These are phyloP conservation scores for Powellomyces hirtus DNA, from an alignment of 192 early-diverging fungal species.

Conservation along the genomic window DNA sequence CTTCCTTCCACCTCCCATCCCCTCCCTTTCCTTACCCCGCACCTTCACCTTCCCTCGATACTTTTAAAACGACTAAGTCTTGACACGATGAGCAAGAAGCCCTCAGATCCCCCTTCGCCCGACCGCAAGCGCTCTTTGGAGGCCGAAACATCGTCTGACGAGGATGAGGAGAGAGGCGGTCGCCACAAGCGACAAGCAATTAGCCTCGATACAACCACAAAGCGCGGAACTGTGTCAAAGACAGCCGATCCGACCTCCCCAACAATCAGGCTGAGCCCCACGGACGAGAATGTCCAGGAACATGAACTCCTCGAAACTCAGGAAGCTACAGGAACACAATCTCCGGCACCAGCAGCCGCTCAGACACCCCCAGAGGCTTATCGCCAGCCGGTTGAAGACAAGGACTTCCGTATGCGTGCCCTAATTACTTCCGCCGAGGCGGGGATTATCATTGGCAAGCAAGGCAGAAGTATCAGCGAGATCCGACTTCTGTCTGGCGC, in stretches of 20 bases:
- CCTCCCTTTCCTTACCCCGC: not conserved
- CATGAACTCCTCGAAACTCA: too few species aligned
- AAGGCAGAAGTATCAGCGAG: conserved; percentile 86
- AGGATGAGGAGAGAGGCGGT: conserved; percentile 24
- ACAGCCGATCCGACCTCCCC: not conserved
- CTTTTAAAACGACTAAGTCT: not conserved
- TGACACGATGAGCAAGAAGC: conserved; percentile 5
- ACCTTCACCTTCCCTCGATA: not conserved
- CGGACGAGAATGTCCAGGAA: not conserved
- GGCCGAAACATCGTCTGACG: conserved; percentile 34
- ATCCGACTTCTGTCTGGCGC: conserved; percentile 82
- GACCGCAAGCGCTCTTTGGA: conserved; percentile 44
- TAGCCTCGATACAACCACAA: not conserved
- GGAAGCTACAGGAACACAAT: not conserved
- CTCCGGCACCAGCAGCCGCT: not conserved
- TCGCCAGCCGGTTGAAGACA: not conserved
- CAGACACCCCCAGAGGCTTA: not conserved
- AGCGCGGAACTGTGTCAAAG: not conserved
- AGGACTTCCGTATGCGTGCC: conserved; percentile 61
- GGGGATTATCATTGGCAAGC: conserved; percentile 69
- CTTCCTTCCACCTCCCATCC: too few species aligned
- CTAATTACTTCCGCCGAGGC: conserved; percentile 93
- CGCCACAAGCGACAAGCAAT: conserved; percentile 41
- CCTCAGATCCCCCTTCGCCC: conserved; percentile 29
- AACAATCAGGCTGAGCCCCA: not conserved